A percentile compares a stretch with the other conserved stretches of the same genome.
Conservation (phyloP, 306 rosid species). For the Carpinus fangiana region DNA sequence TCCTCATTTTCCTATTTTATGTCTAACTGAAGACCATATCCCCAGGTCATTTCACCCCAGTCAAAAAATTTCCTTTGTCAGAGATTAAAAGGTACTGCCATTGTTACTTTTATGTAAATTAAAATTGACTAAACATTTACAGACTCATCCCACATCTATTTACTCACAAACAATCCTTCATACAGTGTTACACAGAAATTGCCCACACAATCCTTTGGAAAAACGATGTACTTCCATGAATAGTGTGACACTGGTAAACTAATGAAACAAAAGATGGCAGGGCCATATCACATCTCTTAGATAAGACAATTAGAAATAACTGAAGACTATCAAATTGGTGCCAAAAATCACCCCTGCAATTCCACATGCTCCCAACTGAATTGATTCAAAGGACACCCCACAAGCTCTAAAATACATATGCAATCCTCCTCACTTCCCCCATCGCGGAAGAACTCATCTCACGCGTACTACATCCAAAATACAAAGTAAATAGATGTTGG, state of each 20-base stretch:
- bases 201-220: background rate
- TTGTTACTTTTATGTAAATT: background rate
- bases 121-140: background rate
- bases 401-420: background rate
- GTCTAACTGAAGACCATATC: background rate
- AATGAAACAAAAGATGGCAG: background rate
- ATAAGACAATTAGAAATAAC: background rate
- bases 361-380: background rate
- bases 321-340: background rate
- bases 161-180: background rate
- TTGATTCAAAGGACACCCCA: background rate
- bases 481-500: background rate
- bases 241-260: background rate
- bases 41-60: background rate
- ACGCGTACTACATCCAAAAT: background rate
- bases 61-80: background rate
- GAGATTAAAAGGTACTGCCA: background rate
- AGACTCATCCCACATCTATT: background rate
- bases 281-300: background rate
- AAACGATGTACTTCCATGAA: background rate
- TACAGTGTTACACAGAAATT: background rate
- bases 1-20: background rate
- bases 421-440: background rate
- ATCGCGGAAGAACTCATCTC: background rate
- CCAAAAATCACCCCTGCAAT: background rate